phyloP scores from a whole-genome alignment of 176 grass and related monocot species.

The Stipa capillata region DNA sequence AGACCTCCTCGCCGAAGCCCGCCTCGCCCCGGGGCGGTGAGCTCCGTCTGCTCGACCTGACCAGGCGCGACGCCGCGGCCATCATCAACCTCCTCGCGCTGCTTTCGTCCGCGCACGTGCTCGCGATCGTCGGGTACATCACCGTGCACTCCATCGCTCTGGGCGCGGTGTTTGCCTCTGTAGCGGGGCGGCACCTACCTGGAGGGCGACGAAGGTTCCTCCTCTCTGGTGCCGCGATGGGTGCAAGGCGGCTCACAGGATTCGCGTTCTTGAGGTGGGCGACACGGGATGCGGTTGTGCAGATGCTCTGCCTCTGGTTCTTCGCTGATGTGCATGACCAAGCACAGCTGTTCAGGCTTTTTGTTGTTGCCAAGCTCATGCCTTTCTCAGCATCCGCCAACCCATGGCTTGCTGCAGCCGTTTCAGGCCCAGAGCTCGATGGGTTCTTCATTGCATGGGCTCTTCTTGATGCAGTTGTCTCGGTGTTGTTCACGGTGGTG shows the following conservation, averaged over 20 bases:
- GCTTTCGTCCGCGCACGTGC: slow-evolving; percentile 59
- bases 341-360: slow-evolving; percentile 74
- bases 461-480: slow-evolving; percentile 66
- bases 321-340: slow-evolving; percentile 72
- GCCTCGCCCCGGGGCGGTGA: slow-evolving; percentile 20
- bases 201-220: slow-evolving; percentile 35
- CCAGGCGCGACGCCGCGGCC: slow-evolving; percentile 44
- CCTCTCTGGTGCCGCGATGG: slow-evolving; percentile 26
- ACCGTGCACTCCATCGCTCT: slow-evolving; percentile 54
- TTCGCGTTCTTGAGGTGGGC: slow-evolving; percentile 81
- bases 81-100: slow-evolving; percentile 61
- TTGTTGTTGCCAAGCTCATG: slow-evolving; percentile 73
- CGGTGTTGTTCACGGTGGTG: slow-evolving; percentile 75
- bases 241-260: slow-evolving; percentile 45
- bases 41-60: slow-evolving; percentile 50
- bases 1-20: slow-evolving; percentile 29
- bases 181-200: slow-evolving; percentile 31
- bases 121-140: slow-evolving; percentile 69
- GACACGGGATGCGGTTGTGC: slow-evolving; percentile 59
- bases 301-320: slow-evolving; percentile 82
- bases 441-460: slow-evolving; percentile 78
- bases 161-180: slow-evolving; percentile 54
- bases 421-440: slow-evolving; percentile 40
- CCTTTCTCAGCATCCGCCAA: slow-evolving; percentile 65
- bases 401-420: slow-evolving; percentile 36